Base-by-base conservation (phyloP, 306 rosid genomes). In the Vicia sativa region DNA sequence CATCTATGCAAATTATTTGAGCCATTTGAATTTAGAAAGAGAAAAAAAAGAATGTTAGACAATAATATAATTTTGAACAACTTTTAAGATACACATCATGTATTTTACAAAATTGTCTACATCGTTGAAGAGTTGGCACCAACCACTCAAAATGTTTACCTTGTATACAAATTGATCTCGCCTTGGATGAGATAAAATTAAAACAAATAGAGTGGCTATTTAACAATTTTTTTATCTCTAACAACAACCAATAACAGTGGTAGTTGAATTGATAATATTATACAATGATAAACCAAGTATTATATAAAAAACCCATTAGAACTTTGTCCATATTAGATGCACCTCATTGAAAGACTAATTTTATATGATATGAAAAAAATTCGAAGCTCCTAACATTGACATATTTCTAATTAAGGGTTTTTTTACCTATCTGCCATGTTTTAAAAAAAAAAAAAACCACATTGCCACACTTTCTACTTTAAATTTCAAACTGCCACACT, bases 91-190 rank as follows among this genome's bases (percentile, higher is more conserved):
- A 52, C 1, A 4, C 6, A 21, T 12, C 6, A 10, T 25, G 25
- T 54, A 12, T 25, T 25, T 54, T 14, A 12, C 37, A 25, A 25
- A 54, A 25, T 23, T 26, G 37, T 54, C 61, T 12, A 19, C 6
- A 56, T 55, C 61, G 26, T 25, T 28, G 19, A 26, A 56, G 62
- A 56, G 62, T 56, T 26, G 38, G 41, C 62, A 56, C 62, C 62
- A 56, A 28, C 41, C 62, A 56, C 38, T 56, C 3, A 13, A 28
- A 56, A 56, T 56, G 2, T 18, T 28, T 56, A n/a, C 18, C 19
- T 57, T 9, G 23, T 57, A 57, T 31, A 34, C 11, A 57, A 28
- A 9, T 57, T 57, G 42, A 31, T 57, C 12, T 31, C 13, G 25
- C 13, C 25, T 57, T 57, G 63, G 25, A 31, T 57, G 43, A 31